These are phyloP conservation scores for Diaporthe citri DNA, from an alignment of 2,329 filamentous ascomycete species.

Conservation along the genomic window DNA sequence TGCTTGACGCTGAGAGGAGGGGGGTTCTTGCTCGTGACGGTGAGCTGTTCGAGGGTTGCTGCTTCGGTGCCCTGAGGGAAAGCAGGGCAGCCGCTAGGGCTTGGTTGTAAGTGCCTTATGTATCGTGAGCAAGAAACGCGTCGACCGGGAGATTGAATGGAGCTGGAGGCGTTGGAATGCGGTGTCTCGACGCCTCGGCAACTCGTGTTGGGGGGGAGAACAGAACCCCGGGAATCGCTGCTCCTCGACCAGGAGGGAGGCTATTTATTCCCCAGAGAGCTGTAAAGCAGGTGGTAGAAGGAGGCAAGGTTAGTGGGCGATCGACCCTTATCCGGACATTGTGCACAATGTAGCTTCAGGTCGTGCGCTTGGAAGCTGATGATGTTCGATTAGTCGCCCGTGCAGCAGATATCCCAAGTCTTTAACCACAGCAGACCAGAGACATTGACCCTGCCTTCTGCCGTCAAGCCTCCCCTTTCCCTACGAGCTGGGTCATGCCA, in stretches of 20 bases:
- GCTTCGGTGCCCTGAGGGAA: neutral
- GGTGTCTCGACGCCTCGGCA: slow-evolving; percentile 27
- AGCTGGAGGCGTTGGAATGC: slow-evolving; percentile 22
- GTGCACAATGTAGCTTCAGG: neutral
- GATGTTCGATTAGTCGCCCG: neutral
- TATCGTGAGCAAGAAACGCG: slow-evolving; percentile 10
- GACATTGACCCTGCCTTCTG: neutral
- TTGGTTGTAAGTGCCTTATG: slow-evolving; percentile 1
- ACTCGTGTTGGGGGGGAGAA: neutral
- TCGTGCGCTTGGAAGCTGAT: slow-evolving; percentile 15
- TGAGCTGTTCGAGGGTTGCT: neutral
- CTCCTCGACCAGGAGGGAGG: neutral
- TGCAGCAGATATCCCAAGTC: neutral
- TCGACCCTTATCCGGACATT: neutral
- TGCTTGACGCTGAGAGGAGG: neutral
- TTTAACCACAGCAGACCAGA: neutral
- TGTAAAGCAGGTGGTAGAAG: neutral
- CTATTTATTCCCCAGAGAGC: neutral
- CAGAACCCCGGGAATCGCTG: neutral
- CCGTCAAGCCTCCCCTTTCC: neutral
- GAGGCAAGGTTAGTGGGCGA: neutral
- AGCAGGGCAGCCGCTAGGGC: neutral
- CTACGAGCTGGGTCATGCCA: neutral
- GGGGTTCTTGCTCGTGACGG: neutral
- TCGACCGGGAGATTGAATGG: slow-evolving; percentile 2